Evolutionary conservation across 2,329 filamentous ascomycete species (phyloP).

Genomic region (Tothia fuscella): DNA sequence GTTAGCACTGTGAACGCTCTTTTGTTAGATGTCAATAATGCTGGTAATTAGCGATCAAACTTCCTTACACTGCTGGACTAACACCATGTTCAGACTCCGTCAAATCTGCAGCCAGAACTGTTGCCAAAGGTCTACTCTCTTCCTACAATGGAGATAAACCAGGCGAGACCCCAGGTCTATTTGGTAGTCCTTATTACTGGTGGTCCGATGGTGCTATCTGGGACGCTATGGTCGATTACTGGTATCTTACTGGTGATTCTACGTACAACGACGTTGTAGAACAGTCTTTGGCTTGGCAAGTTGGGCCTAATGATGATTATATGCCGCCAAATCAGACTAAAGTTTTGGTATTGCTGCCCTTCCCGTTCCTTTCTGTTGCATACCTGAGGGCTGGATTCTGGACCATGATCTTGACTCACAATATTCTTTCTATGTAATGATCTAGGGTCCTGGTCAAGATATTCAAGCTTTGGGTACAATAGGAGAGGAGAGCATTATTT

Average conservation of each 20-base stretch:
- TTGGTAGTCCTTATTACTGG: constrained; percentile 31
- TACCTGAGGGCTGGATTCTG: no score
- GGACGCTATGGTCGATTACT: constrained; percentile 28
- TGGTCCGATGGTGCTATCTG: constrained; percentile 31
- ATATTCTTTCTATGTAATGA: no score
- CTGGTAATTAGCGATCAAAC: no score
- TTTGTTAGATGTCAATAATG: no score
- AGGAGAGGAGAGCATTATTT: background rate
- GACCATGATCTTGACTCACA: no score
- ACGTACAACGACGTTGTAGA: constrained; percentile 31
- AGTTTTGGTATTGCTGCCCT: constrained; percentile 22
- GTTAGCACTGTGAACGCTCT: no score
- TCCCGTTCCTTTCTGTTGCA: no score
- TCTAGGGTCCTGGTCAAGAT: no score
- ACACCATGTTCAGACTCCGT: background rate
- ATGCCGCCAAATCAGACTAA: constrained; percentile 28
- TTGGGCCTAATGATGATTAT: constrained; percentile 30
- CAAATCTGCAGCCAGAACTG: background rate
- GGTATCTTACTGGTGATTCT: constrained; percentile 29
- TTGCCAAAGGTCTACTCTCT: background rate
- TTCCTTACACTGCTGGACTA: no score
- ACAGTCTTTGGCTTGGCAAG: constrained; percentile 30
- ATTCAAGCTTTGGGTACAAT: no score
- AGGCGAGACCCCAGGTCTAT: constrained; percentile 48
- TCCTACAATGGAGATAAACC: constrained; percentile 45